phyloP scores from a whole-genome alignment of 805 yeast species.

The Candida pseudofarinosa region DNA sequence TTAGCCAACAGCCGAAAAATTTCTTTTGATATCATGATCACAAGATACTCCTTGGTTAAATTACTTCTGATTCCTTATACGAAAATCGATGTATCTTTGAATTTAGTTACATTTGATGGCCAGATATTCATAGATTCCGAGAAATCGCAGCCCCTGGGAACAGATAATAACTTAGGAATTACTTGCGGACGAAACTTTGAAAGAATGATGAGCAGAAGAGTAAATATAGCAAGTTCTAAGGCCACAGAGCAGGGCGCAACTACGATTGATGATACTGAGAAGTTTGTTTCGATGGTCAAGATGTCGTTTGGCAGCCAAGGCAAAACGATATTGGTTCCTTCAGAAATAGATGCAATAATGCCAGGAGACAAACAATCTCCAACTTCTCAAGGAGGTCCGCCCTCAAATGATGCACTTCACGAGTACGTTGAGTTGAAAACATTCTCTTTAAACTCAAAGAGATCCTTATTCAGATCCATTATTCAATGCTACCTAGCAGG shows the following conservation, averaged over 20 bases:
- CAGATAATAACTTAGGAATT: constrained; percentile 1
- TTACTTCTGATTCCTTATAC: constrained; percentile 1
- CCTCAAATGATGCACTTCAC: constrained; percentile 1
- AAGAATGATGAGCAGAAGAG: constrained; percentile 3
- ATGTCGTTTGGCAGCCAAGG: constrained; percentile 4
- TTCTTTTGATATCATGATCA: constrained; percentile 4
- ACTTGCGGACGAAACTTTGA: constrained; percentile 10
- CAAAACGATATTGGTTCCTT: constrained; percentile 5
- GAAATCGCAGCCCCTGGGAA: background rate
- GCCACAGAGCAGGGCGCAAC: background rate
- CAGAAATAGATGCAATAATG: constrained; percentile 7
- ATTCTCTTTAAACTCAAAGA: background rate
- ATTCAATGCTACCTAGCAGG: constrained; percentile 8
- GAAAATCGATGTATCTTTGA: constrained; percentile 1
- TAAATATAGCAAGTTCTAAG: background rate
- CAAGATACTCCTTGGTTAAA: constrained; percentile 7
- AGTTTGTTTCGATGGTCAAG: constrained; percentile 7
- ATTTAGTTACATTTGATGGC: constrained; percentile 4
- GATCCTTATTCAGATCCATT: constrained; percentile 1
- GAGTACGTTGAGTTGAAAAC: constrained; percentile 7
- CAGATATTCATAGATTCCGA: constrained; percentile 7
- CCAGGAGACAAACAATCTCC: background rate
- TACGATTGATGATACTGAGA: constrained; percentile 5
- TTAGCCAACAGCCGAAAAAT: background rate
- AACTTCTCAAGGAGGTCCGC: background rate